Conservation (phyloP, 1,284 basidiomycete genomes). For the Rugosomyces carneus region DNA sequence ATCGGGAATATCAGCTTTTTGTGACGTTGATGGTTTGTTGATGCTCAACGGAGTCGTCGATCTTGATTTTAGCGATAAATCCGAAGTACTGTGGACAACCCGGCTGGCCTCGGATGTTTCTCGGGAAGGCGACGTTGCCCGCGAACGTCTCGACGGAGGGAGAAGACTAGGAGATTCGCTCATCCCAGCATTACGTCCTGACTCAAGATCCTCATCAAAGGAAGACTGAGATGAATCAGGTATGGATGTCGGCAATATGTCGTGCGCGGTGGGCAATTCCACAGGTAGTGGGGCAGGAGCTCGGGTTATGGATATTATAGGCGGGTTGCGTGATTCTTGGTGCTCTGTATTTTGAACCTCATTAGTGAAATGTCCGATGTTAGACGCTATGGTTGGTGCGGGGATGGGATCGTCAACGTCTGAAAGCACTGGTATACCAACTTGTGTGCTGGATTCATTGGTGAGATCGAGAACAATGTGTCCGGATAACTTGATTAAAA, state of each 20-base stretch:
- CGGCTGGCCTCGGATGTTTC: neutral
- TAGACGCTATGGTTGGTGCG: constrained; percentile 21
- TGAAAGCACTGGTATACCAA: constrained; percentile 46
- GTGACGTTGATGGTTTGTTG: constrained; percentile 14
- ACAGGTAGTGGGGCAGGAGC: constrained; percentile 64
- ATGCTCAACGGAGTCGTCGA: constrained; percentile 10
- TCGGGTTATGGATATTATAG: constrained; percentile 59
- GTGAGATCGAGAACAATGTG: constrained; percentile 35
- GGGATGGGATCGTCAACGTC: constrained; percentile 29
- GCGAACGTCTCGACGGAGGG: constrained; percentile 18
- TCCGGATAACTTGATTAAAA: constrained; percentile 27
- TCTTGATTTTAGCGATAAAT: neutral
- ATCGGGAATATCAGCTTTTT: constrained; percentile 32
- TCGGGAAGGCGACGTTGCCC: neutral
- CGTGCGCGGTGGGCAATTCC: constrained; percentile 54
- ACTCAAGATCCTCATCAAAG: constrained; percentile 54
- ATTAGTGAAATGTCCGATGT: constrained; percentile 16
- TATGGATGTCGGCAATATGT: constrained; percentile 46
- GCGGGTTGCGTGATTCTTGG: constrained; percentile 25
- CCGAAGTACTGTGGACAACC: neutral
- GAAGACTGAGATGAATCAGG: constrained; percentile 39
- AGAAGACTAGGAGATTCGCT: constrained; percentile 30
- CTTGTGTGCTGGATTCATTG: constrained; percentile 37
- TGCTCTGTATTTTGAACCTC: constrained; percentile 13
- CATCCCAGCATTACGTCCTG: constrained; percentile 40